Base-by-base conservation (phyloP, 2,329 filamentous ascomycete species). In the Sporothrix brunneoviolacea region DNA sequence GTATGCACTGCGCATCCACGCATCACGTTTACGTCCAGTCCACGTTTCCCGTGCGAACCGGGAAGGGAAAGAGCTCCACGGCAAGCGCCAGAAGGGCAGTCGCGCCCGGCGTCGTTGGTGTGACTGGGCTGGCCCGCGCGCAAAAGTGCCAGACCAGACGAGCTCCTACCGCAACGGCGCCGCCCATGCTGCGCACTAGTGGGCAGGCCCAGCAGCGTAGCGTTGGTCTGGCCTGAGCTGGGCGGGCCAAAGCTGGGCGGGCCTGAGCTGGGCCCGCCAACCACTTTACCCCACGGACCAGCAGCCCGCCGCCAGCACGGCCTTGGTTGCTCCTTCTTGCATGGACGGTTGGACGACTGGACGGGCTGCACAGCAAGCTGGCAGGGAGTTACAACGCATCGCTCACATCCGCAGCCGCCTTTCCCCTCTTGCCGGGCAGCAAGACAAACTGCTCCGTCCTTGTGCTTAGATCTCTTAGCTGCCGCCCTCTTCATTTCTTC, bases 391-490 rank as follows among this genome's bases (percentile, higher is more conserved):
- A 48, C 45, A 48, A 48, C 45, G 45, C 45, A 48, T 47, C 44
- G 38, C 44, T 30, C 44, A 22, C 22, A 30, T 38, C 50, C 22
- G 50, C 38, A 51, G 43, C 50, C 50, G 50, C 50, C 38, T 21
- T 48, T 52, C 44, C 44, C 50, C 49, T 46, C 49, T 37, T 42
- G 42, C 44, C 35, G 18, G 30, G 8, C 33, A 32, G 43, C 30
- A 42, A 40, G 49, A 43, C 24, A 22, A 43, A 28, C 19, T 33
- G 39, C 24, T 30, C 21, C 22, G 36, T 46, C 36, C 30, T 51
- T 51, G 40, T 30, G 33, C 45, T 45, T 50, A 30, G 27, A 42
- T 30, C 32, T 48, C 16, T 42, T 40, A 28, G 24, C 37, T 41
- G 22, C 12, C 37, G 30, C 28, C 37, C 19, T 36, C 28, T 28